Percentiles rank a stretch among this genome's conserved stretches.
These are phyloP conservation scores for Juglanconis oblonga DNA, from an alignment of 2,329 filamentous ascomycete species.

Conservation along the genomic window DNA sequence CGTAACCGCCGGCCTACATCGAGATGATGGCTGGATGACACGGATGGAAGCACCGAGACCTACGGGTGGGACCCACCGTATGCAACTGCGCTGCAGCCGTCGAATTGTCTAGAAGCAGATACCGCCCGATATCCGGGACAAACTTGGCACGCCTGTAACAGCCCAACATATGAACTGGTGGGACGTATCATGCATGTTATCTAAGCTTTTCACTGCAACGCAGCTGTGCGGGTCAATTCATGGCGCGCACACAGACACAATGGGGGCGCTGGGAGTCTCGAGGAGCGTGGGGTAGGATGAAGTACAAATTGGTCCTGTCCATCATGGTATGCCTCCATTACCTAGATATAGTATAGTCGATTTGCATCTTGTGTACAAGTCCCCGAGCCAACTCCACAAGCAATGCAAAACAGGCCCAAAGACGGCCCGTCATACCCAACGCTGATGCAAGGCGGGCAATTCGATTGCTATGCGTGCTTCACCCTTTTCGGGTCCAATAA, in stretches of 20 bases:
- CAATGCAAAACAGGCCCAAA: constrained; percentile 7
- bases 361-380: background rate
- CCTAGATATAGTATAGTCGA: background rate
- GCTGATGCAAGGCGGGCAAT: background rate
- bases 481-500: background rate
- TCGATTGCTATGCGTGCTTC: background rate
- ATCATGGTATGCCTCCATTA: background rate
- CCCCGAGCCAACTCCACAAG: constrained; percentile 8
- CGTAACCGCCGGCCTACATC: too few species aligned
- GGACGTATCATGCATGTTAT: background rate
- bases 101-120: background rate
- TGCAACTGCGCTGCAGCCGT: background rate
- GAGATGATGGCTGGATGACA: too few species aligned
- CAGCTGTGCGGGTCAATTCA: background rate
- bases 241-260: background rate
- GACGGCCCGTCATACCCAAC: background rate
- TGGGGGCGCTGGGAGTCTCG: background rate
- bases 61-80: background rate
- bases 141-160: background rate
- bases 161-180: too few species aligned
- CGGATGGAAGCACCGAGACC: background rate
- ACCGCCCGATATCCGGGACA: background rate
- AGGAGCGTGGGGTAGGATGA: background rate
- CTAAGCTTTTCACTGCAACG: background rate
- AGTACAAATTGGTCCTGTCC: background rate